Evolutionary conservation across 768 basidiomycete genomes (phyloP).

Genomic region (Sporobolomyces roseus): DNA sequence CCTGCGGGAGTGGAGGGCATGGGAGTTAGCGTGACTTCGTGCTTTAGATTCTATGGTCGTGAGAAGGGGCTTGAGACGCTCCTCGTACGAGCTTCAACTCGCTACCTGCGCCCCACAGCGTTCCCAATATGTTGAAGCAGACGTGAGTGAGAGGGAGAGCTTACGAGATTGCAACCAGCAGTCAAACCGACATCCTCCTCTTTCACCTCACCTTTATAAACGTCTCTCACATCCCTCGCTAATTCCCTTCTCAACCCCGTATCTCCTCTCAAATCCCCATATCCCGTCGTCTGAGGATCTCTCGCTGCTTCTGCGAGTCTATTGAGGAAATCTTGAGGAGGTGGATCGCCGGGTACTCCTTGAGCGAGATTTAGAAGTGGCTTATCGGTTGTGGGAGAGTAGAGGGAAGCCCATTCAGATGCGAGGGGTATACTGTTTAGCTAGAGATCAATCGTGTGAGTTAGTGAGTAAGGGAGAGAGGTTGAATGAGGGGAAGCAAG

Average conservation of each 20-base stretch:
- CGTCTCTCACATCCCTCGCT: constrained; percentile 64
- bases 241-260: constrained; percentile 10
- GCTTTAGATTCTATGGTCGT: no score
- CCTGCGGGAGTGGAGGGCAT: no score
- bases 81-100: no score
- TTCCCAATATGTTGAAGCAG: no score
- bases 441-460: no score
- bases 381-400: background rate
- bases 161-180: constrained; percentile 42
- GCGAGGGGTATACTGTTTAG: constrained; percentile 37
- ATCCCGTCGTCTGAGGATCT: constrained; percentile 19
- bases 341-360: constrained; percentile 65
- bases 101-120: no score
- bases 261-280: constrained; percentile 31
- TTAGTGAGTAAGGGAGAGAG: background rate
- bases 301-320: constrained; percentile 53
- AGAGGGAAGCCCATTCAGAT: constrained; percentile 9
- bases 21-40: no score
- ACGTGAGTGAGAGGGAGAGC: no score
- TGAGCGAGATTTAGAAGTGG: constrained; percentile 40
- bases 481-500: background rate
- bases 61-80: no score
- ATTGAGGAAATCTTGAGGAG: constrained; percentile 56
- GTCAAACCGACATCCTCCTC: constrained; percentile 35
- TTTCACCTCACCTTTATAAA: constrained; percentile 51